Conservation (phyloP, 2,329 filamentous ascomycete species). For the Aspergillus luchuensis region DNA sequence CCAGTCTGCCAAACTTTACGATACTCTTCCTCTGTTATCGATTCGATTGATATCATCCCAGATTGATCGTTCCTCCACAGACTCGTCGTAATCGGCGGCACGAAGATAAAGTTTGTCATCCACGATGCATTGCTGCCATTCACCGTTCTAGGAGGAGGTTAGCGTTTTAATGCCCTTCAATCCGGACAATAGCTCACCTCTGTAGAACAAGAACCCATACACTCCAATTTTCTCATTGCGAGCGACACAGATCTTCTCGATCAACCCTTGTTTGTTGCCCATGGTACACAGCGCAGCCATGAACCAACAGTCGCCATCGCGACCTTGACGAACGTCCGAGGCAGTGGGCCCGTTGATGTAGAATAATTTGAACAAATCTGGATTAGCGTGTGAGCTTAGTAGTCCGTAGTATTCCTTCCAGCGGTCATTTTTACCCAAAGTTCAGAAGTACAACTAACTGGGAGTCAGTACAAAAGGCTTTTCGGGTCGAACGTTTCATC, state of each 20-base stretch:
- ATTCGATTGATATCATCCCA: conserved; percentile 75
- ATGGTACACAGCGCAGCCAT: conserved; percentile 78
- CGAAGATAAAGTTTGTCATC: conserved; percentile 88
- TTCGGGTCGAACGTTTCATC: no score
- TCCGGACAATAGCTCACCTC: conserved; percentile 48
- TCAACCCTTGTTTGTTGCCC: conserved; percentile 70
- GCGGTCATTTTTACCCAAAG: no score
- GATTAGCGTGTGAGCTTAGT: no score
- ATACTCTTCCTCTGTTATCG: conserved; percentile 71
- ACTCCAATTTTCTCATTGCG: conserved; percentile 73
- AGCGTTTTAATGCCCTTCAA: neutral
- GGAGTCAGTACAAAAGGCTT: no score
- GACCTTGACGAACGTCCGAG: conserved; percentile 76
- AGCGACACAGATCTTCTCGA: conserved; percentile 73
- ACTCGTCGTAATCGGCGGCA: conserved; percentile 79
- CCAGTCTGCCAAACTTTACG: conserved; percentile 72
- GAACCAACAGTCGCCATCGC: conserved; percentile 82
- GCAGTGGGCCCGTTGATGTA: conserved; percentile 75
- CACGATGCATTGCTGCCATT: conserved; percentile 89
- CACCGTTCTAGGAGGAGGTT: conserved; percentile 64
- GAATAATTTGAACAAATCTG: conserved; percentile 52
- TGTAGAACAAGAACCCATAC: conserved; percentile 82
- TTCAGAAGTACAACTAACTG: no score
- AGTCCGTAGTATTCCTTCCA: no score
- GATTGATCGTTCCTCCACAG: conserved; percentile 71